Conservation (phyloP, 2,329 filamentous ascomycete genomes). For the Colletotrichum viniferum region DNA sequence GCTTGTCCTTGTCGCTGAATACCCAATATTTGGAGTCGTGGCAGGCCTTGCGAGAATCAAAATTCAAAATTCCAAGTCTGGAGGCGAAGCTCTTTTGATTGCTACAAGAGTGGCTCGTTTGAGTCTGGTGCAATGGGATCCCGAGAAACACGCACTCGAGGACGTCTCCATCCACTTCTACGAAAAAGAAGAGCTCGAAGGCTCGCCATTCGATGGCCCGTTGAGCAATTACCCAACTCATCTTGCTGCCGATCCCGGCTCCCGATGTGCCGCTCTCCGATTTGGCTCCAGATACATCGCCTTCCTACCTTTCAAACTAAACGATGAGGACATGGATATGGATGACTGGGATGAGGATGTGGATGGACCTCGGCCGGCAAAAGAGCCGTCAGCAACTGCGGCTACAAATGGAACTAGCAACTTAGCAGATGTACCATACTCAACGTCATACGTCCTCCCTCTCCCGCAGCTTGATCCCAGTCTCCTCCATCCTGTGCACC, state of each 20-base stretch:
- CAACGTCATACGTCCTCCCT: conserved; percentile 90
- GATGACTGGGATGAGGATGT: conserved; percentile 87
- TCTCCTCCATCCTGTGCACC: conserved; percentile 86
- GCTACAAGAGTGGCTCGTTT: conserved; percentile 91
- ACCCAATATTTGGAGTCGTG: conserved; percentile 81
- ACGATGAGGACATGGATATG: conserved; percentile 87
- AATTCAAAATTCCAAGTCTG: conserved; percentile 72
- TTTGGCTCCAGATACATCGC: conserved; percentile 90
- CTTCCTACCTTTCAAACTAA: conserved; percentile 89
- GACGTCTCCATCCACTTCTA: conserved; percentile 98
- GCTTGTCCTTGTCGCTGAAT: conserved; percentile 84
- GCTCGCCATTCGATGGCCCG: conserved; percentile 80
- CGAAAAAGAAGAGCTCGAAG: conserved; percentile 87
- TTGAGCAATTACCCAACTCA: conserved; percentile 79
- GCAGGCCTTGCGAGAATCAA: conserved; percentile 83
- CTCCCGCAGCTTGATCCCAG: conserved; percentile 87
- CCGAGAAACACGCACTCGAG: conserved; percentile 75
- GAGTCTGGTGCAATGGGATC: conserved; percentile 93
- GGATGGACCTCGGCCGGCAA: conserved; percentile 68
- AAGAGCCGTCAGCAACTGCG: conserved; percentile 37
- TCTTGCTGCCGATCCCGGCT: conserved; percentile 86
- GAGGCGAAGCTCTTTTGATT: conserved; percentile 82
- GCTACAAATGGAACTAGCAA: conserved; percentile 38
- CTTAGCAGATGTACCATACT: conserved; percentile 71
- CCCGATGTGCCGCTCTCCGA: conserved; percentile 91